Evolutionary conservation across 352 stramenopile genomes (phyloP).

Genomic region (Achlya hypogyna): DNA sequence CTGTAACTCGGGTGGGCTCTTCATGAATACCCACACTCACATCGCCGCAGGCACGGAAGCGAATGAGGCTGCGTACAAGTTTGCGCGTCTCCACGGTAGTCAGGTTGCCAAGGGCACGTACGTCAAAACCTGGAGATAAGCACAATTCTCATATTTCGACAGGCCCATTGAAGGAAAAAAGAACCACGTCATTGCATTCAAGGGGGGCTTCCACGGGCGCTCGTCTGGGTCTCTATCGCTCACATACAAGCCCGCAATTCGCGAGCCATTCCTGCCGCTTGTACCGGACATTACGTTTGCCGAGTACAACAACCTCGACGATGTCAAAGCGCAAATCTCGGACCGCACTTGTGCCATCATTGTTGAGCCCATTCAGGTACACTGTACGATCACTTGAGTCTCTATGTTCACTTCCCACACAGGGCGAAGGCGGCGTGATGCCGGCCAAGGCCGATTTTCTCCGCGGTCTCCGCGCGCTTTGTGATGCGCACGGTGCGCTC

Average conservation of each 20-base stretch:
- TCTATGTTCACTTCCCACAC: too few relatives aligned
- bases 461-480: conserved; percentile 76
- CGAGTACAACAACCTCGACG: conserved; percentile 78
- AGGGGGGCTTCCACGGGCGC: conserved; percentile 78
- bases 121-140: conserved; percentile 8
- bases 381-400: too few relatives aligned
- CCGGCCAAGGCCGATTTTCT: conserved; percentile 90
- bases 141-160: background rate
- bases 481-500: conserved; percentile 87
- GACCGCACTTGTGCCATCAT: conserved; percentile 71
- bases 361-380: conserved; percentile 53
- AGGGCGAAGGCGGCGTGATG: conserved; percentile 92
- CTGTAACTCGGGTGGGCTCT: conserved; percentile 85
- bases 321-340: conserved; percentile 61
- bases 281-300: conserved; percentile 66
- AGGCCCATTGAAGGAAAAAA: conserved; percentile 70
- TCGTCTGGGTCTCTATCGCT: conserved; percentile 65
- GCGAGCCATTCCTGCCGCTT: conserved; percentile 71
- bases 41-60: conserved; percentile 63
- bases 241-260: conserved; percentile 85
- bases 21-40: background rate
- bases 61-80: conserved; percentile 84
- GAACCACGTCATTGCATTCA: conserved; percentile 81
- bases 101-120: conserved; percentile 55
- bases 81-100: conserved; percentile 72